Evolutionary conservation across 371 early-diverging fungal genomes (phyloP).

Genomic region (Nematocida sp.): DNA sequence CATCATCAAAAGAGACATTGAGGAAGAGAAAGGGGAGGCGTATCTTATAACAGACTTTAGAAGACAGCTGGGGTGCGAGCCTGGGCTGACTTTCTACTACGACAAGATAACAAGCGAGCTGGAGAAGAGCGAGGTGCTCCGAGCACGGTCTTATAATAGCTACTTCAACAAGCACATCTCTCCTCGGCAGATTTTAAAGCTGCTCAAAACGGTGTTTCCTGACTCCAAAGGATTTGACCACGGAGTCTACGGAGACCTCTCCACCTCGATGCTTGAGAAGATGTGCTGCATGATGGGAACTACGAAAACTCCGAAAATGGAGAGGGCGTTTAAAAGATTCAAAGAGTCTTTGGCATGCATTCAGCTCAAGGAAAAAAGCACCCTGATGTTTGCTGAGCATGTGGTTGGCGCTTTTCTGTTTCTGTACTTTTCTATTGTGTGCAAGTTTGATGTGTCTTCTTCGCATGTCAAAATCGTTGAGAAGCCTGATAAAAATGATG

Average conservation of each 20-base stretch:
- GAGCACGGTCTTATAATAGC: neutral
- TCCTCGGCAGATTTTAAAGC: neutral
- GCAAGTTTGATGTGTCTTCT: no score
- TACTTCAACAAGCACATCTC: neutral
- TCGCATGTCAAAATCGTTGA: no score
- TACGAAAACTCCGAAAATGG: constrained; percentile 7
- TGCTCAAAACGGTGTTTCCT: neutral
- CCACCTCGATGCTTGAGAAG: neutral
- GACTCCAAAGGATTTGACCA: neutral
- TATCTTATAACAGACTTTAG: constrained; percentile 17
- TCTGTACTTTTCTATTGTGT: neutral
- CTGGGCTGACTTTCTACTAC: neutral
- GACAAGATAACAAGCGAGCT: neutral
- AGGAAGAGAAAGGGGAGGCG: constrained; percentile 4
- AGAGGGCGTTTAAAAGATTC: neutral
- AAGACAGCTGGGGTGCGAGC: neutral
- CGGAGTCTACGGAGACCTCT: constrained; percentile 7
- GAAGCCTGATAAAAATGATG: neutral
- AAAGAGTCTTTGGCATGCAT: neutral
- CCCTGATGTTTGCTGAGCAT: neutral
- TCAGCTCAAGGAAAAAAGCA: neutral
- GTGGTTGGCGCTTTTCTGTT: constrained; percentile 7
- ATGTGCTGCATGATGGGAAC: constrained; percentile 15
- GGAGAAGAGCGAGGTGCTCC: no score
- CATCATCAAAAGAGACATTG: constrained; percentile 32